These are phyloP conservation scores for Davidsoniella virescens DNA, from an alignment of 2,329 filamentous ascomycete genomes.

Conservation along the genomic window DNA sequence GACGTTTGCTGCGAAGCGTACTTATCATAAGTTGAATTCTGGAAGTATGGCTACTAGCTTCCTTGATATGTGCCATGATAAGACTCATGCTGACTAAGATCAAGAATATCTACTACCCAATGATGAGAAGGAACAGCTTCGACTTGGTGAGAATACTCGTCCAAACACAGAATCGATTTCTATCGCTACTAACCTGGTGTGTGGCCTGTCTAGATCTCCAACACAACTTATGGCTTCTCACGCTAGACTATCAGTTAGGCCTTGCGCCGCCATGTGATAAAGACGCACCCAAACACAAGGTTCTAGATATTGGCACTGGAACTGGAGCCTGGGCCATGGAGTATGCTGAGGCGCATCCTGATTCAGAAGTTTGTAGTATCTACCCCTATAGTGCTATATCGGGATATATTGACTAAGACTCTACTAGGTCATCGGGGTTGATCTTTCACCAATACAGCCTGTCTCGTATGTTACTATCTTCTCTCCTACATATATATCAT, in stretches of 20 bases:
- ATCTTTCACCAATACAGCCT: constrained; percentile 1
- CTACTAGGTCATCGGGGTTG: not conserved
- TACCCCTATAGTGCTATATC: no score
- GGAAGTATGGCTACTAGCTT: no score
- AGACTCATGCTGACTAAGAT: no score
- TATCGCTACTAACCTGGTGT: not conserved
- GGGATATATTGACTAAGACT: not conserved
- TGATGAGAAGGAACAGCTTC: not conserved
- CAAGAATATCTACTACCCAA: not conserved
- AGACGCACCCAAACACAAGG: not conserved
- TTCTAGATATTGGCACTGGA: not conserved
- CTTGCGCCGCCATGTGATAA: not conserved
- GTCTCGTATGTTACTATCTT: not conserved
- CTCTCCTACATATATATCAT: no score
- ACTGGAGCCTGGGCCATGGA: constrained; percentile 1
- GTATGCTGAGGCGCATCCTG: not conserved
- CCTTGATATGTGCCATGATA: no score
- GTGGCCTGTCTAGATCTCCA: not conserved
- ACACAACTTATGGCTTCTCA: not conserved
- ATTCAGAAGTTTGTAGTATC: not conserved
- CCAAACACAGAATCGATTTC: not conserved
- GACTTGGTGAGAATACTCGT: not conserved
- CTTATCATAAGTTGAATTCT: no score
- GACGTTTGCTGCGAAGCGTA: no score
- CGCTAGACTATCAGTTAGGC: not conserved